Base-by-base conservation (phyloP, 768 basidiomycete species). In the Mycena leptocephala region DNA sequence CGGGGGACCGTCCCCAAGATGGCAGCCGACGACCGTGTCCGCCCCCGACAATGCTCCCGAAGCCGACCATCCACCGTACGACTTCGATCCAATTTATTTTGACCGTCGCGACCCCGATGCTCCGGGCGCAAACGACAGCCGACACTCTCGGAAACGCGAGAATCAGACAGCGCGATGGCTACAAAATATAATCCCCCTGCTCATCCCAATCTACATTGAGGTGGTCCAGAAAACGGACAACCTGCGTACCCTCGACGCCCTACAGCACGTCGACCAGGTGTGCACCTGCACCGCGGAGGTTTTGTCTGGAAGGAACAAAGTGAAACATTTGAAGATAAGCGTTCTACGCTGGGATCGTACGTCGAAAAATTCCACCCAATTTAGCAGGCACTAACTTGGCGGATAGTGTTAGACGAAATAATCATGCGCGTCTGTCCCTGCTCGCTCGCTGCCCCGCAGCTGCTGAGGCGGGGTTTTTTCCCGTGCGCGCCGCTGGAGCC, bases 401-500 rank as follows among this genome's bases (percentile, higher is more conserved):
- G 2, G 2, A 10, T 16, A 65, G 46, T 5, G 11, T n/a, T 65
- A 11, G 43, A 48, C 1, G 43, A 65, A 13, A 24, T 51, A 3
- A 16, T 5, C 2, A 59, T 70, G 3, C 16, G 7, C 0, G 22
- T 69, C 2, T 70, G 68, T 13, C 55, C 55, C 0, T 70, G 68
- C 20, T 33, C 41, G 1, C n/a, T 24, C 3, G 79, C 78, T 3
- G 71, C 78, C 0, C 30, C 35, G 16, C 83, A 85, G 58, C 81
- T 85, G 11, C 62, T 86, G 5, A 32, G 61, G 48, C 35, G n/a
- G 3, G 82, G 81, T 2, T 74, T 80, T 24, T 84, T 85, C 64
- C 80, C 85, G 20, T 82, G 80, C 46, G 75, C 83, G 8, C 85
- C 85, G 0, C 20, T 80, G 5, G 67, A 56, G 0, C 86, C 86